phyloP scores from a whole-genome alignment of 495 filamentous ascomycete genomes.

The Jackrogersella minutella region DNA sequence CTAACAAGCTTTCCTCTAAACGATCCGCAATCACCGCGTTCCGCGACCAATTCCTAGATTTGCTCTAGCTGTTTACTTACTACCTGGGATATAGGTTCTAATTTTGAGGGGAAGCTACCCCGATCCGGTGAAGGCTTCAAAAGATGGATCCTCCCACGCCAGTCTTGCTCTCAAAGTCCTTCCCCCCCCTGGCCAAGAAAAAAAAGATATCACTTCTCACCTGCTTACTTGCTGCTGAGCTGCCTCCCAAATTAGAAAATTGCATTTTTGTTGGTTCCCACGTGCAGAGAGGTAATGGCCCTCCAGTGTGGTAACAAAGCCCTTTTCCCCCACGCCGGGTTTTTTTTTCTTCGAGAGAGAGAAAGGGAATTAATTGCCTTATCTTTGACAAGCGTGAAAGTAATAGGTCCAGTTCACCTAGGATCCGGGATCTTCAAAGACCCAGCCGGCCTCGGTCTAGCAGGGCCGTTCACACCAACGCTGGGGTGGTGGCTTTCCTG shows the following conservation, averaged over 20 bases:
- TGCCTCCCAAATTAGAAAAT: slow-evolving; percentile 13
- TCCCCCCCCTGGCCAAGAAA: not conserved
- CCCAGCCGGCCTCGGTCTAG: slow-evolving; percentile 4
- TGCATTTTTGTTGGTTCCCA: slow-evolving; percentile 14
- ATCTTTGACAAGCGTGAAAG: slow-evolving; percentile 7
- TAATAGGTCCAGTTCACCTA: slow-evolving; percentile 17
- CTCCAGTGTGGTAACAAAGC: not conserved
- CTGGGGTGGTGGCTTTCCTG: not conserved
- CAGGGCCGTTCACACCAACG: slow-evolving; percentile 2
- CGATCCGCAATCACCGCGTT: not conserved
- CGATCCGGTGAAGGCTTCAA: slow-evolving; percentile 1
- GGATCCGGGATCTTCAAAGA: slow-evolving; percentile 17
- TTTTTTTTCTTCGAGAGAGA: not conserved
- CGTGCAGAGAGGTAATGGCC: slow-evolving; percentile 1
- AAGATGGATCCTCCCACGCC: not conserved
- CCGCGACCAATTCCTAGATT: not conserved
- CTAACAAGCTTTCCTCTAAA: slow-evolving; percentile 2
- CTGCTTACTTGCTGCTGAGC: not conserved
- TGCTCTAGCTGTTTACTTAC: not conserved
- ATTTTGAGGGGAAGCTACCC: slow-evolving; percentile 9
- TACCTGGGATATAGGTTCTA: not conserved
- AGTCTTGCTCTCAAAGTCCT: not conserved
- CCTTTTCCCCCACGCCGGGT: slow-evolving; percentile 21
- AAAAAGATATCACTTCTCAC: slow-evolving; percentile 24
- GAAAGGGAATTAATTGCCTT: not conserved